Evolutionary conservation across 371 early-diverging fungal genomes (phyloP).

Genomic region (Mortierella sp.): DNA sequence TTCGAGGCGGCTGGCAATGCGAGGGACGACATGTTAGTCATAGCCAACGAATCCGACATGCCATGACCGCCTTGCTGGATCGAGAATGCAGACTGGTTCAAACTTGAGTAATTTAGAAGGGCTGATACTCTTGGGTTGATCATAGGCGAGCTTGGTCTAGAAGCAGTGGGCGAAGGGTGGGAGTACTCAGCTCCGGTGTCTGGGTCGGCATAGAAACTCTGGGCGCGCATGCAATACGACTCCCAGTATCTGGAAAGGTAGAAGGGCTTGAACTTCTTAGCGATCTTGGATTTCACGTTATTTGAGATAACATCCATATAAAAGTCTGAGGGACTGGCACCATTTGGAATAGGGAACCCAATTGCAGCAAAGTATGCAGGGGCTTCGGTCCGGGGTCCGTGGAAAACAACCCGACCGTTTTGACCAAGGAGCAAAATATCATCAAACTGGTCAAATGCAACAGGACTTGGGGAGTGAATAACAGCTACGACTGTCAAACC

Average conservation of each 20-base stretch:
- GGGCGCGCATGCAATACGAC: conserved; percentile 49
- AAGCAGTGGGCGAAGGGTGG: conserved; percentile 77
- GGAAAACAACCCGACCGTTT: conserved; percentile 75
- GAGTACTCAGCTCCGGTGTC: conserved; percentile 83
- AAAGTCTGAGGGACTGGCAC: conserved; percentile 72
- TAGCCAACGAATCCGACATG: conserved; percentile 23
- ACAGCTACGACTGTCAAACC: conserved; percentile 78
- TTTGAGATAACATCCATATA: conserved; percentile 72
- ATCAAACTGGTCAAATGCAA: conserved; percentile 73
- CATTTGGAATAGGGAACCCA: conserved; percentile 69
- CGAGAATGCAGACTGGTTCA: conserved; percentile 92
- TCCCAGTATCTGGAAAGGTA: conserved; percentile 53
- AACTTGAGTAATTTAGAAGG: conserved; percentile 77
- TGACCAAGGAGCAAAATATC: conserved; percentile 79
- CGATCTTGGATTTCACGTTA: conserved; percentile 49
- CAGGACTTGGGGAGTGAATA: conserved; percentile 82
- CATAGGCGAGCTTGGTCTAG: conserved; percentile 57
- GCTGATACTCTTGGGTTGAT: conserved; percentile 35
- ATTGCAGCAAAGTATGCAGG: conserved; percentile 64
- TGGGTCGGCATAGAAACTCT: conserved; percentile 72
- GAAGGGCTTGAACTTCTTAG: conserved; percentile 55
- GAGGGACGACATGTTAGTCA: conserved; percentile 17
- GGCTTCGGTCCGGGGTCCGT: conserved; percentile 67
- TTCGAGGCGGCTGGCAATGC: neutral
- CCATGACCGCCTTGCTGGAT: conserved; percentile 66